Base-by-base conservation (phyloP, 805 yeast species). In the Ogataea siamensis region DNA sequence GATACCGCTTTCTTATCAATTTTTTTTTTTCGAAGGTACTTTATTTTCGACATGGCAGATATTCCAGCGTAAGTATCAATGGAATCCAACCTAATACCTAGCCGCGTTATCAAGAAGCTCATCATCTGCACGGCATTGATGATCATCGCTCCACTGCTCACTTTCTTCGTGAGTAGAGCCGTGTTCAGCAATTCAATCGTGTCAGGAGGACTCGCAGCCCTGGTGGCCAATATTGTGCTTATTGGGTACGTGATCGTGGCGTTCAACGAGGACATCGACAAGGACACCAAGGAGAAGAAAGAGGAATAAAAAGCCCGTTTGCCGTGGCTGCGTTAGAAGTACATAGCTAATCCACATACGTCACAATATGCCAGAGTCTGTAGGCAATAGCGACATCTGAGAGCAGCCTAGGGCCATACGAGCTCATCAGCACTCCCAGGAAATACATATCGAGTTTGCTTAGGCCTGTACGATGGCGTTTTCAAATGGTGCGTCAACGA, bases 151-250 rank as follows among this genome's bases (percentile, higher is more conserved):
- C 94, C 94, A 16, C 53, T 85, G 45, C 37, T 71, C 18, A 66
- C 83, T 2, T 85, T 85, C 60, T 85, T 85, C 57, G 43, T 63
- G 5, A 39, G 51, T 16, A 39, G 51, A 13, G 32, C 45, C 4
- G 11, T 58, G 7, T 50, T 54, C 23, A 68, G 66, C 32, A 83
- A 75, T 51, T 74, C 88, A 1, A 60, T 84, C 10, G 64, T 81
- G 9, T 79, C 87, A 34, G 94, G 94, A 28, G 93, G 93, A 3
- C 54, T 80, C n/a, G 87, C 89, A 24, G 93, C 93, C 2, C 67
- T 76, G 12, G 75, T 76, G 40, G 93, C 93, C 18, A 85, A 85
- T 54, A 62, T 80, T 5, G 93, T 85, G 14, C 64, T 85, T 47
- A 74, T 84, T 36, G 85, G 83, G 1, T 85, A 82, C 53, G 78